Base-by-base conservation (phyloP, 148 eudicot genomes). In the Pharnaceum exiguum region DNA sequence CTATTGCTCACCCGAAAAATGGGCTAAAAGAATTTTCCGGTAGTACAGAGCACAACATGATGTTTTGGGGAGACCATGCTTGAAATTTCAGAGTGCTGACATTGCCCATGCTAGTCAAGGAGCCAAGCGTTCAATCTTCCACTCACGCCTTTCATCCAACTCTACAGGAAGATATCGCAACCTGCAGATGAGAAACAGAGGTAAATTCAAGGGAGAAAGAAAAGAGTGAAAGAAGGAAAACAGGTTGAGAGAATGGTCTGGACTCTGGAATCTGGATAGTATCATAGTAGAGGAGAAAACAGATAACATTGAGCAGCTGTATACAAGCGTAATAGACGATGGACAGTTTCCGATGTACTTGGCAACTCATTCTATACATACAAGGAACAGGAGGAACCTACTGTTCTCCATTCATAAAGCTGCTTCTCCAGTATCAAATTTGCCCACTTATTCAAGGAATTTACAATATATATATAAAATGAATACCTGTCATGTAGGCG, bases 401-500 rank as follows among this genome's bases (percentile, higher is more conserved):
- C n/a, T n/a, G n/a, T n/a, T n/a, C n/a, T n/a, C n/a, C n/a, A n/a
- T n/a, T n/a, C n/a, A n/a, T n/a, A n/a, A n/a, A n/a, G n/a, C n/a
- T n/a, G n/a, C n/a, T n/a, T n/a, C n/a, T n/a, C n/a, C n/a, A n/a
- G n/a, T n/a, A n/a, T n/a, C n/a, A n/a, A n/a, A n/a, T n/a, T n/a
- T n/a, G n/a, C n/a, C n/a, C n/a, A n/a, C n/a, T n/a, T n/a, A n/a
- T n/a, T n/a, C n/a, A n/a, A n/a, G n/a, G n/a, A n/a, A n/a, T n/a
- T 39, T 46, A 43, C 13, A 33, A 46, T 36, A 35, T 38, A 40
- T 29, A 3, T 17, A 17, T 49, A 25, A 59, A 29, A 8, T 45
- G 24, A 48, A 36, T 62, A 93, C 99, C 99, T 89, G 67, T 93
- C 99, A 75, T 93, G 99, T 73, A 93, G 72, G 64, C 99, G 95